A percentile compares a stretch with the other conserved stretches of the same genome.
Evolutionary conservation across 495 filamentous ascomycete species (phyloP).

Genomic region (Hypoxylon cercidicola): DNA sequence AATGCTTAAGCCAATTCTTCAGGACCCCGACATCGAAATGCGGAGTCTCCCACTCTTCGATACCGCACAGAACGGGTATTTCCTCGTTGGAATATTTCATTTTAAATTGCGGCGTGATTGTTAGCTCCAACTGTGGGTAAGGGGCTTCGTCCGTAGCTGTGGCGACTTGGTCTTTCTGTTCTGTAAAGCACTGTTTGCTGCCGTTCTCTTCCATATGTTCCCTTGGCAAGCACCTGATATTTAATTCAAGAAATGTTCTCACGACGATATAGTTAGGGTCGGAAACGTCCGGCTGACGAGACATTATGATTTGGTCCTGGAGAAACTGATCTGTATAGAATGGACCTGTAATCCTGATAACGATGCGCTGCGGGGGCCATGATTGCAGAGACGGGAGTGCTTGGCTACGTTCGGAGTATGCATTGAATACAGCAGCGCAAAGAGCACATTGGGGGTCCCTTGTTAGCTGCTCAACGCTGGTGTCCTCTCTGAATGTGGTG

Average conservation of each 20-base stretch:
- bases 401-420: not conserved
- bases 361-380: not conserved
- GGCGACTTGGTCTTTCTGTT: not conserved
- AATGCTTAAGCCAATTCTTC: not conserved
- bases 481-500: not conserved
- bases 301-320: not conserved
- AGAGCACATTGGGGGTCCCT: not conserved
- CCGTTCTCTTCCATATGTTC: not conserved
- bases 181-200: not conserved
- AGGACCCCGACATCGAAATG: not conserved
- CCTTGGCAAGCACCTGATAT: not conserved
- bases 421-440: conserved; percentile 1
- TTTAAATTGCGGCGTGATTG: conserved; percentile 6
- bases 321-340: not conserved
- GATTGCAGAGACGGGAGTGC: not conserved
- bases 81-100: conserved; percentile 4
- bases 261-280: not conserved
- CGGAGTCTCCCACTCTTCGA: not conserved
- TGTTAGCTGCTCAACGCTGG: conserved; percentile 1
- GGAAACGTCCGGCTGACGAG: not conserved
- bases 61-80: not conserved
- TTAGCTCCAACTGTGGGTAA: not conserved
- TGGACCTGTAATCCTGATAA: not conserved
- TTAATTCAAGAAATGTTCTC: not conserved
- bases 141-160: not conserved